Percentiles rank a stretch among this genome's conserved stretches.
Conservation (phyloP, 2,329 filamentous ascomycete species). For the Aspergillus novofumigatus region DNA sequence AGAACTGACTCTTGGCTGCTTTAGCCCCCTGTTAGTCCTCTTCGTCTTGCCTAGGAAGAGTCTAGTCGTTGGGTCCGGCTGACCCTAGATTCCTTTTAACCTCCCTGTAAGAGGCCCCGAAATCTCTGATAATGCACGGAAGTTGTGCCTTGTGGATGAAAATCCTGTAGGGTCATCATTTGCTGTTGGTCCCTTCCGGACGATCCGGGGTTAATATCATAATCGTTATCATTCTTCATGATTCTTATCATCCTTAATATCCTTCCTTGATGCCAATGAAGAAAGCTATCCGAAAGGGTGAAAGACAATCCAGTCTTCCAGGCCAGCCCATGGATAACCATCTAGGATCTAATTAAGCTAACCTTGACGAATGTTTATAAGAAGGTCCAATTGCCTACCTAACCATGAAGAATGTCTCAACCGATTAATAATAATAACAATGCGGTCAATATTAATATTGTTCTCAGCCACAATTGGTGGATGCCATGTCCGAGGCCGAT, state of each 20-base stretch:
- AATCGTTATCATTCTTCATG: no score
- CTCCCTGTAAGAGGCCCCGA: no score
- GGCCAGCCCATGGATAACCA: no score
- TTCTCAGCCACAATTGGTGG: neutral
- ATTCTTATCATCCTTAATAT: no score
- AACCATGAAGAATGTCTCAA: neutral
- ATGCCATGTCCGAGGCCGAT: neutral
- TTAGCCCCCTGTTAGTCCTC: neutral
- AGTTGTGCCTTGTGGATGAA: neutral
- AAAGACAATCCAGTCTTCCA: no score
- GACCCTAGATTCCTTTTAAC: no score
- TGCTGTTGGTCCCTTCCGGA: conserved; percentile 1
- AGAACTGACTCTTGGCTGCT: neutral
- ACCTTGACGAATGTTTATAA: neutral
- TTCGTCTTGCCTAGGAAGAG: neutral
- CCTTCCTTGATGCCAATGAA: no score
- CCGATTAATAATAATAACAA: neutral
- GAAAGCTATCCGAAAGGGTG: no score
- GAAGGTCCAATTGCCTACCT: no score
- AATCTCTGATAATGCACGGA: no score
- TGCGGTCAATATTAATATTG: neutral
- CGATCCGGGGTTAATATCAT: conserved; percentile 2
- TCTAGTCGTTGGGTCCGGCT: no score
- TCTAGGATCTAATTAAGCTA: neutral
- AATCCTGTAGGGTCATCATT: neutral